Base-by-base conservation (phyloP, 2,329 filamentous ascomycete genomes). In the Ascochyta fabae region DNA sequence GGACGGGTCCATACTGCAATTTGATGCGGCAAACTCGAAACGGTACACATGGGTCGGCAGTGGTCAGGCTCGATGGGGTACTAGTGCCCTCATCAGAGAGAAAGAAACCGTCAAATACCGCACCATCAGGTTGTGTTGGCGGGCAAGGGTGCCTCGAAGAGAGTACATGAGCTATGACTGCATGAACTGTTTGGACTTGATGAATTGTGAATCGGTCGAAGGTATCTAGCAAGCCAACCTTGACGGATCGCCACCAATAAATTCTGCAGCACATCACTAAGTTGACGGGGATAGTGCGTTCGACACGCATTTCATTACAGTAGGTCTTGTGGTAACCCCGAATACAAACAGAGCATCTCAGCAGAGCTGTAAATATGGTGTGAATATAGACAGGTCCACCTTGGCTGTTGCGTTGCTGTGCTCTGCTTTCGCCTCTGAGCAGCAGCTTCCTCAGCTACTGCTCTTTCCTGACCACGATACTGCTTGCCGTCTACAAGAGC, bases 141-240 rank as follows among this genome's bases (percentile, higher is more conserved):
- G 68, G 10, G 62, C 45, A 3, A 56, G 34, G 9, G 54, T 64
- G 19, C 58, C 66, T 2, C 56, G 58, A 39, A 60, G 64, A 24
- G 54, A 65, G 33, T 69, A 69, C 47, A 64, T 59, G 58, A 61
- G 67, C 48, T 65, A 67, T 40, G 67, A 71, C 56, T 43, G 51
- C 29, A 44, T 64, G 51, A 51, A 68, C 29, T 71, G 67, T 34
- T 51, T 69, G 48, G 19, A 56, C 10, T 26, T 56, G n/a, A 15
- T n/a, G 15, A 23, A 34, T 6, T 51, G 42, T 24, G 51, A 50
- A 36, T 47, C 33, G 15, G 51, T 48, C 22, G 40, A 24, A 31
- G 22, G 22, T 12, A 31, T 56, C 12, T 13, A 50, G 7, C 16
- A 46, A 3, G 27, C 8, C 9, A 22, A 1, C 2, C 6, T 24